Evolutionary conservation across 345 rosid genomes (phyloP).

Genomic region (Salix suchowensis): DNA sequence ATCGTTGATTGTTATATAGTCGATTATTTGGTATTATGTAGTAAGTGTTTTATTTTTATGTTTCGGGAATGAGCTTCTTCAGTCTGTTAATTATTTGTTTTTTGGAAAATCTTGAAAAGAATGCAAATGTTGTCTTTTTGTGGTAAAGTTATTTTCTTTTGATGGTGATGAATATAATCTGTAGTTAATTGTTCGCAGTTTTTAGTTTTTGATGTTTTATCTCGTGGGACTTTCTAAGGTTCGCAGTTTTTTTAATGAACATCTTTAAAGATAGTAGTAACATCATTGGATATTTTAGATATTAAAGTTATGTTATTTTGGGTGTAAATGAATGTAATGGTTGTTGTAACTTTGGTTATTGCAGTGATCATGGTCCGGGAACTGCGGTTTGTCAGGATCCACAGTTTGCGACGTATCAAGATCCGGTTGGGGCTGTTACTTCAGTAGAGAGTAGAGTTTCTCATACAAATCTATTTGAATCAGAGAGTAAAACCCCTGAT

Average conservation of each 20-base stretch:
- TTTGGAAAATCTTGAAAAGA: not conserved
- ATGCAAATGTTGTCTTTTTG: not conserved
- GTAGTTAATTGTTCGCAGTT: not conserved
- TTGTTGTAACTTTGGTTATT: constrained; percentile 6
- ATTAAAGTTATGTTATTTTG: not conserved
- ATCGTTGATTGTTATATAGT: not conserved
- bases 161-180: not conserved
- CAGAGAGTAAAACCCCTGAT: constrained; percentile 20
- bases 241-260: not conserved
- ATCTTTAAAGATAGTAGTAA: not conserved
- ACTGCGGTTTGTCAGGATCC: constrained; percentile 10
- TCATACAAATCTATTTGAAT: constrained; percentile 18
- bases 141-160: not conserved
- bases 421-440: constrained; percentile 19
- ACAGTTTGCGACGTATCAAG: constrained; percentile 30
- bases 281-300: not conserved
- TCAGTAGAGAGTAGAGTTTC: constrained; percentile 29
- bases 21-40: not conserved
- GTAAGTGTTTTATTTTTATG: not conserved
- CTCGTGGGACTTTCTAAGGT: not conserved
- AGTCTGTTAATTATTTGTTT: too few species aligned
- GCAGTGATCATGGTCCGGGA: constrained; percentile 34
- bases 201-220: not conserved
- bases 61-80: not conserved
- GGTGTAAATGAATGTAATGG: not conserved